Evolutionary conservation across 805 yeast species (phyloP).

Genomic region (Candida lessepsii): DNA sequence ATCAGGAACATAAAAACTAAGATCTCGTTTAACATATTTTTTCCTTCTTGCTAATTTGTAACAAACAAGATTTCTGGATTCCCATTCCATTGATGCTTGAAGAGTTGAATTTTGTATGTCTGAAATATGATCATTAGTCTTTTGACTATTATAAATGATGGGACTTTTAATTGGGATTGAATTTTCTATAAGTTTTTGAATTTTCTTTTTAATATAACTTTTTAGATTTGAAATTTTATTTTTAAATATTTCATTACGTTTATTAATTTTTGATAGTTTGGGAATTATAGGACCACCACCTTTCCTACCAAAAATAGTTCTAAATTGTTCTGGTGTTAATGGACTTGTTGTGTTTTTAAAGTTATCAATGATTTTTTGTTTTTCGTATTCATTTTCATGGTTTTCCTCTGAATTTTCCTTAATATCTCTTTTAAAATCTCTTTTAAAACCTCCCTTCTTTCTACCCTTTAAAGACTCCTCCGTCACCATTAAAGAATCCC

Average conservation of each 20-base stretch:
- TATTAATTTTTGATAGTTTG: not conserved
- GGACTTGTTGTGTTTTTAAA: constrained; percentile 1
- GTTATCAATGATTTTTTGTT: too few relatives aligned
- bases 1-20: constrained; percentile 51
- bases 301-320: constrained; percentile 3
- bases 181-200: constrained; percentile 20
- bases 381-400: too few relatives aligned
- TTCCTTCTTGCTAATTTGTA: constrained; percentile 58
- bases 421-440: too few relatives aligned
- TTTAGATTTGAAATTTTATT: constrained; percentile 11
- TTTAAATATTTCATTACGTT: not conserved
- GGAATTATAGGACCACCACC: constrained; percentile 1
- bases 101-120: constrained; percentile 19
- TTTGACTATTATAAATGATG: constrained; percentile 24
- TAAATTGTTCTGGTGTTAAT: not conserved
- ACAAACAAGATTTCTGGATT: constrained; percentile 38
- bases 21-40: constrained; percentile 46
- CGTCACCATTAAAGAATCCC: too few relatives aligned
- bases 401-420: too few relatives aligned
- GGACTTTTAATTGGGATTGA: constrained; percentile 15
- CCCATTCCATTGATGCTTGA: constrained; percentile 23
- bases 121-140: constrained; percentile 14
- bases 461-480: too few relatives aligned
- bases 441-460: too few relatives aligned
- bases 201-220: constrained; percentile 13